Base-by-base conservation (phyloP, 768 basidiomycete species). In the Cystobasidium onofrii region DNA sequence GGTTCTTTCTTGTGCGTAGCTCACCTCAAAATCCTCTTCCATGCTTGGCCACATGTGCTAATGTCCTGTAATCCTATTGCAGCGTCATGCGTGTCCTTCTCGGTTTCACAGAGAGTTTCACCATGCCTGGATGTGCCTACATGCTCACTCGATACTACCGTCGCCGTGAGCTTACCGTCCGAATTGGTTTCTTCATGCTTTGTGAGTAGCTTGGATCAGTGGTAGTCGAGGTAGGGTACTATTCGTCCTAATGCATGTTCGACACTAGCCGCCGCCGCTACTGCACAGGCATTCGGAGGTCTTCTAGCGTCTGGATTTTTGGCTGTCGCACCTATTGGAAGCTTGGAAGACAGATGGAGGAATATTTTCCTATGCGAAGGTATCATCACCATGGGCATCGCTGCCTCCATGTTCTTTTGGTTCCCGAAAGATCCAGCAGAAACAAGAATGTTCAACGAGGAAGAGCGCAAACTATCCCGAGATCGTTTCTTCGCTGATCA, bases 111-210 rank as follows among this genome's bases (percentile, higher is more conserved):
- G 62, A 73, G 36, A 39, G 36, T 23, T 64, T 50, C 43, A 73
- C 72, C 15, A 64, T 73, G 72, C 72, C 72, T 20, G 72, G 72
- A 44, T 73, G 72, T 39, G 43, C 62, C 36, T 73, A 73, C 33
- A 31, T 64, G 29, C 64, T 73, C 23, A 65, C 62, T 2, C 31
- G 72, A 31, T 73, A 73, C 46, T 73, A 73, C 50, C 64, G 72
- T 23, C 72, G 72, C 13, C 27, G 67, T 27, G 72, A 73, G 44
- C 27, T 73, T 15, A 64, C 62, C 1, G 61, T 64, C 9, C 72
- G 60, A n/a, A 63, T 65, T 33, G 72, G 52, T n/a, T 70, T 66
- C 72, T 73, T 73, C 43, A 64, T 73, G 60, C 62, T 73, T 17
- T 66, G 29, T 73, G 31, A n/a, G 72, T 29, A 65, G 33, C 10